Percentiles rank a stretch among this genome's conserved stretches.
Conservation (phyloP, 2,329 filamentous ascomycete species). For the Apiospora koreana region DNA sequence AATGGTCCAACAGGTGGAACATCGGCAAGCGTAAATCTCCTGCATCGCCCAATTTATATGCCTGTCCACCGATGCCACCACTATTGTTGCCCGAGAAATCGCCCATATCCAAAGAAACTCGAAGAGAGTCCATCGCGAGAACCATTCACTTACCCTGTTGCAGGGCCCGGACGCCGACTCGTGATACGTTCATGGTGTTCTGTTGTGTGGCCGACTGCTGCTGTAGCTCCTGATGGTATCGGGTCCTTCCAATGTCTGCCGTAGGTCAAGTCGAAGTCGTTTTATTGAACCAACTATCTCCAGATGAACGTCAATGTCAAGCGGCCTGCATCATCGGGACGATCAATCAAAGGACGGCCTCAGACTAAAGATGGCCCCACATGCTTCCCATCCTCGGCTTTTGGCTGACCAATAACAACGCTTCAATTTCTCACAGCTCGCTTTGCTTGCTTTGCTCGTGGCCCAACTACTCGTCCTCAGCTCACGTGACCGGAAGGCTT, state of each 20-base stretch:
- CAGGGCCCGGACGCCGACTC: slow-evolving; percentile 59
- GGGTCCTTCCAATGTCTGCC: not conserved
- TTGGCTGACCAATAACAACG: not conserved
- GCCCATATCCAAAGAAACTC: not conserved
- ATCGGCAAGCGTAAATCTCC: not conserved
- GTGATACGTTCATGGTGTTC: slow-evolving; percentile 54
- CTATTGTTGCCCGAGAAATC: not conserved
- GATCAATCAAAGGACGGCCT: slow-evolving; percentile 5
- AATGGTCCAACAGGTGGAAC: not conserved
- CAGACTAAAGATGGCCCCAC: not conserved
- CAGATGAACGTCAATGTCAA: not conserved
- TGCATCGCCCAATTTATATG: not conserved
- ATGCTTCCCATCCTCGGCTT: slow-evolving; percentile 10
- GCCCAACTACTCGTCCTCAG: not conserved
- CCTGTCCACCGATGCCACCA: too few relatives aligned
- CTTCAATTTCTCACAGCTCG: not conserved
- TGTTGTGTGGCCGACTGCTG: slow-evolving; percentile 6
- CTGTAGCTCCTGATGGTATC: slow-evolving; percentile 9
- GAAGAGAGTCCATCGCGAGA: slow-evolving; percentile 8
- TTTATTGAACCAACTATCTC: not conserved
- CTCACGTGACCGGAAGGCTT: not conserved
- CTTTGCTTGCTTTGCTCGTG: not conserved
- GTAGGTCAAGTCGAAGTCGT: not conserved
- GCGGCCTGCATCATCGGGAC: slow-evolving; percentile 7
- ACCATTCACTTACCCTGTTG: slow-evolving; percentile 53